Conservation (phyloP, 768 basidiomycete genomes). For the Lyophyllum atratum region DNA sequence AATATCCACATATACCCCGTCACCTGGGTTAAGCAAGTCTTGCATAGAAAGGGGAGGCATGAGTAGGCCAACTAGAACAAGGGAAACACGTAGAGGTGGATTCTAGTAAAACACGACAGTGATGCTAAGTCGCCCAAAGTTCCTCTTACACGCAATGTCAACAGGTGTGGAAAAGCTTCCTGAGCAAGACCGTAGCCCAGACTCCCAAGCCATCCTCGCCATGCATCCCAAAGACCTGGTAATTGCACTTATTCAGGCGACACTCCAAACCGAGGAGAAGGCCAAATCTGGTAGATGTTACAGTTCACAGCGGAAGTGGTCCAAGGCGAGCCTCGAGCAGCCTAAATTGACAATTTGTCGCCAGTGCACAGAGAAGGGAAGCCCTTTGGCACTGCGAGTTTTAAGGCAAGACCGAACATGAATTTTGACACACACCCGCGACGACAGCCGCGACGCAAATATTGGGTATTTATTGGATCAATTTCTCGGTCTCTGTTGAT, state of each 20-base stretch:
- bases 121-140: too few species aligned
- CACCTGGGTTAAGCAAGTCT: background rate
- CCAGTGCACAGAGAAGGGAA: background rate
- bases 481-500: too few species aligned
- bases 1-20: background rate
- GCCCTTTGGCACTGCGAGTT: too few species aligned
- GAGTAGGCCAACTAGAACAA: background rate
- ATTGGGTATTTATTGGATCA: too few species aligned
- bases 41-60: background rate
- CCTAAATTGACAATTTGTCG: background rate
- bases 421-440: too few species aligned
- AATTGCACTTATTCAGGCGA: background rate
- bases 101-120: background rate
- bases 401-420: too few species aligned
- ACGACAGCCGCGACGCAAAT: too few species aligned
- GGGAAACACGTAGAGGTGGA: background rate
- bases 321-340: background rate
- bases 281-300: background rate
- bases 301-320: background rate
- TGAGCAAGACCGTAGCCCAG: background rate
- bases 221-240: background rate
- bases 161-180: background rate
- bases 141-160: background rate
- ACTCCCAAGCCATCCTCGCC: background rate
- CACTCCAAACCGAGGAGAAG: background rate